A percentile compares a stretch with the other conserved stretches of the same genome.
phyloP scores from a whole-genome alignment of 2,329 filamentous ascomycete species.

The Microdochium trichocladiopsis region DNA sequence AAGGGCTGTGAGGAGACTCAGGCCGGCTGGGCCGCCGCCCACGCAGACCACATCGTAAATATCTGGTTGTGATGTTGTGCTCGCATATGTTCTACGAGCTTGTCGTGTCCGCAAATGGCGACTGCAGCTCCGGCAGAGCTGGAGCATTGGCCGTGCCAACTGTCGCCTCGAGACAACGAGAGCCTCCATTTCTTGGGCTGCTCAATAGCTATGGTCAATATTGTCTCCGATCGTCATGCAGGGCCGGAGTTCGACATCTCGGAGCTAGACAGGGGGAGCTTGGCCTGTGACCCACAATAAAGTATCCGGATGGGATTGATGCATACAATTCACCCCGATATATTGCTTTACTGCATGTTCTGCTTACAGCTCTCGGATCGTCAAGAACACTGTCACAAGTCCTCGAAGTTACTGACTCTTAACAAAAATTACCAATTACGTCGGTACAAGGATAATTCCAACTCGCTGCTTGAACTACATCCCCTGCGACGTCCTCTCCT shows the following conservation, averaged over 20 bases:
- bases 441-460: too few species aligned
- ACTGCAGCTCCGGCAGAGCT: conserved; percentile 39
- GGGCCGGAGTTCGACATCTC: background rate
- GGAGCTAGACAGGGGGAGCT: background rate
- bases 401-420: too few species aligned
- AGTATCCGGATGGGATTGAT: too few species aligned
- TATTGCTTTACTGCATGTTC: too few species aligned
- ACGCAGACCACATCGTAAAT: conserved; percentile 93
- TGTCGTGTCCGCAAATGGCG: conserved; percentile 11
- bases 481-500: too few species aligned
- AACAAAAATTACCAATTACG: too few species aligned
- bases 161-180: conserved; percentile 11
- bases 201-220: too few species aligned
- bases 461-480: too few species aligned
- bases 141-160: conserved; percentile 10
- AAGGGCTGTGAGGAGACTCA: conserved; percentile 73
- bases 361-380: too few species aligned
- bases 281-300: too few species aligned
- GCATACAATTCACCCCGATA: too few species aligned
- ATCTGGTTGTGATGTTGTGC: conserved; percentile 43
- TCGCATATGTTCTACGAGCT: conserved; percentile 30
- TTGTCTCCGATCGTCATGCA: background rate
- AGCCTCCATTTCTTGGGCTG: conserved; percentile 14
- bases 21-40: conserved; percentile 80
- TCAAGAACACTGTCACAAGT: too few species aligned